Evolutionary conservation across 2,329 filamentous ascomycete species (phyloP), one percentile per base, ranked within the genome.

Genomic region (Ceratocystis smalleyi): DNA sequence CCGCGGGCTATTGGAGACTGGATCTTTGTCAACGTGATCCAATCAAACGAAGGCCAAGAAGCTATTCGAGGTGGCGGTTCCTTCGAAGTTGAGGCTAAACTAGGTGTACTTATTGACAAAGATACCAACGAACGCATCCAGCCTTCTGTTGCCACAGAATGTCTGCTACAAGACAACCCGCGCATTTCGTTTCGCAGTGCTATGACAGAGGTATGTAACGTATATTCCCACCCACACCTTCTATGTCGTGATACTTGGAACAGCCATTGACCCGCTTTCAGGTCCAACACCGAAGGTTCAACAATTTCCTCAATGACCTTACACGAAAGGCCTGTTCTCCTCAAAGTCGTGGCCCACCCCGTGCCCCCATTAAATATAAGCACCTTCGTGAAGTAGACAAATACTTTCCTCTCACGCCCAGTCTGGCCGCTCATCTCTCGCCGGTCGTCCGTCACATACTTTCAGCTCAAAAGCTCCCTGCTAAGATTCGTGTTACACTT

Each of bases 11-110:
- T 95, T n/a, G 88, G 87, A 67, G 88, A 95, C 71, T 95, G 91
- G 70, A 76, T 96, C 10, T 95, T 85, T 71, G 73, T 82, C 59
- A 79, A 87, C 64, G 85, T 94, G 19, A 79, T 94, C 5, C 77
- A 80, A 62, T 83, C 84, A 67, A 78, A 81, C n/a, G 83, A 88
- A 68, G 78, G 85, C 45, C 80, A 80, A 40, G 83, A 87, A 69
- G 81, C 87, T 22, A 74, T 77, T 17, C 81, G 81, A 62, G 79
- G 82, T 17, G 84, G 83, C 5, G 86, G 91, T 15, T 82, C 89
- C 67, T 85, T 96, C 63, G 94, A 99, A 74, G 88, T 99, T 64
- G 94, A 99, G 75, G 94, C 91, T 8, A 97, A 97, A 74, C 78
- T 97, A 59, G 94, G 94, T 19, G 86, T 84, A 30, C 79, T 97